These are phyloP conservation scores for Chaetomiaceae sp. DNA, from an alignment of 2,329 filamentous ascomycete genomes.

Conservation along the genomic window DNA sequence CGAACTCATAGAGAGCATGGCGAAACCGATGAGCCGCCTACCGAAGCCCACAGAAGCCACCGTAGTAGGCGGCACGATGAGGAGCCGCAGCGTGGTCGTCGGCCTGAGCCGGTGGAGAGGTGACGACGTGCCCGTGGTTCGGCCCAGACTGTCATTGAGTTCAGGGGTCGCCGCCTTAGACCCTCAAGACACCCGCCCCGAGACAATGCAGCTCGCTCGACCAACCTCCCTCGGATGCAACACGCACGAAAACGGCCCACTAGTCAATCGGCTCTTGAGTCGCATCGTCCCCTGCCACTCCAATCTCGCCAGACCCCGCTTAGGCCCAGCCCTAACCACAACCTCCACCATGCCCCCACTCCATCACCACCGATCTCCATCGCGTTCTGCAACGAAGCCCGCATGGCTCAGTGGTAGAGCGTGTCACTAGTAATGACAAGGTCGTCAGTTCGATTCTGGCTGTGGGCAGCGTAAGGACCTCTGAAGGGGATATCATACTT, in stretches of 20 bases:
- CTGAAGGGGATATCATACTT: background rate
- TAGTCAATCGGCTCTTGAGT: background rate
- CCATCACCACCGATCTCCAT: constrained; percentile 1
- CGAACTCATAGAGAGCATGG: too few species aligned
- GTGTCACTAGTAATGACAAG: constrained; percentile 24
- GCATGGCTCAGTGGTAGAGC: constrained; percentile 25
- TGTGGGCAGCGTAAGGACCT: constrained; percentile 14
- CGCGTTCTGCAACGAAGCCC: constrained; percentile 4
- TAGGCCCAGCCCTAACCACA: constrained; percentile 5
- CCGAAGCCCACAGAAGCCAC: background rate
- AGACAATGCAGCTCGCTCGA: background rate
- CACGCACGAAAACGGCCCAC: too few species aligned
- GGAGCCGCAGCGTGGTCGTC: background rate
- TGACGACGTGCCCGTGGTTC: background rate
- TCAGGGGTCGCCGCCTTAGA: background rate
- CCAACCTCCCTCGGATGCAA: background rate
- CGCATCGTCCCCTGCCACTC: too few species aligned
- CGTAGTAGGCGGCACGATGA: background rate
- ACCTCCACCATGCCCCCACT: constrained; percentile 3
- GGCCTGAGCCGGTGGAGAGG: background rate
- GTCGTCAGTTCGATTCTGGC: constrained; percentile 21
- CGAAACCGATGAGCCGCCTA: background rate
- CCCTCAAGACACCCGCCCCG: background rate
- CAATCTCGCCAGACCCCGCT: background rate
- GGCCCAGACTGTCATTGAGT: background rate